Evolutionary conservation across 352 stramenopile genomes (phyloP), one percentile per base, ranked within the genome.

Genomic region (Globisporangium echinulatum): DNA sequence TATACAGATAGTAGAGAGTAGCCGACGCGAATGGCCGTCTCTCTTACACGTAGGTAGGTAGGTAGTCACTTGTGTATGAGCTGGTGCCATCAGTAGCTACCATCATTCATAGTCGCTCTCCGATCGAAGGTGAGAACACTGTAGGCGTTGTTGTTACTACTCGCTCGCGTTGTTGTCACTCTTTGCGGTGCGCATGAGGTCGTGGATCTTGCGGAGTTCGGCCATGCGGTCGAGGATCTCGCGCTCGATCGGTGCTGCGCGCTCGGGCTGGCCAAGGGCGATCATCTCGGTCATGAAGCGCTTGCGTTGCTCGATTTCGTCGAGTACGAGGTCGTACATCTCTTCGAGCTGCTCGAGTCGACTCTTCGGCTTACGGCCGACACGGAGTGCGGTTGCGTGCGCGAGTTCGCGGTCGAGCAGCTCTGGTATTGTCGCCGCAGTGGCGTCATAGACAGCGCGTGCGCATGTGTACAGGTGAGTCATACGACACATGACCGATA

Each of bases 221-320:
- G 62, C 66, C 64, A 89, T 80, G 10, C 82, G 69, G 15, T 89
- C 76, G 6, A 82, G 53, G 48, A 90, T 74, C 43, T 92, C 80
- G n/a, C 72, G 74, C 44, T 90, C 78, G 15, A 88, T 67, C 1
- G 67, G 54, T 37, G 67, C 67, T 7, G 66, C 72, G 36, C 74
- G 69, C 8, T 84, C 70, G 0, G 75, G 67, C 49, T 70, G 70
- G 0, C 74, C 77, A 1, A 92, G 53, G 19, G 75, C 52, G 4
- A 85, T 63, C 77, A 90, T 89, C 54, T 93, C 79, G 5, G 69
- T 64, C 54, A 82, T 78, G 64, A 85, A 91, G 38, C 55, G 69
- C 62, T 86, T 89, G 51, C 80, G 77, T 0, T 67, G 66, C 44
- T 91, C 83, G 11, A 93, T 63, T 49, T 93, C 83, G 6, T 65